Percentiles rank a stretch among this genome's conserved stretches.
These are phyloP conservation scores for Hanseniaspora hatyaiensis DNA, from an alignment of 805 yeast genomes.

Conservation along the genomic window DNA sequence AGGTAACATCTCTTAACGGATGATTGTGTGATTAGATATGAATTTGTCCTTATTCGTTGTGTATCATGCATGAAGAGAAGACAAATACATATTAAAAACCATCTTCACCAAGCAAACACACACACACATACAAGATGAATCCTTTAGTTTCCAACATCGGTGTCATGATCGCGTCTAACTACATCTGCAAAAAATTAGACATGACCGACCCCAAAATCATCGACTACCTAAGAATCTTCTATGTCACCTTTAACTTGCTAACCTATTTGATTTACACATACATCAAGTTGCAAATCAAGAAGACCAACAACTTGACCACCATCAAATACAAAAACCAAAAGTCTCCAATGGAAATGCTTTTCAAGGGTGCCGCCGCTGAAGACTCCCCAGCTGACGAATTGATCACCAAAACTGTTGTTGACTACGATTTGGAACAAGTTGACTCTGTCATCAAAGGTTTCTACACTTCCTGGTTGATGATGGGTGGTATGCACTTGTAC, in stretches of 20 bases:
- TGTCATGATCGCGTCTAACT: constrained; percentile 94
- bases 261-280: constrained; percentile 57
- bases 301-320: constrained; percentile 82
- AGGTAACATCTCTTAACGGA: too few relatives aligned
- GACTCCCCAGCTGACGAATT: constrained; percentile 58
- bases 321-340: constrained; percentile 83
- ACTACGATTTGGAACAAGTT: constrained; percentile 84
- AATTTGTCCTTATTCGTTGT: too few relatives aligned
- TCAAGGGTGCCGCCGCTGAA: constrained; percentile 42
- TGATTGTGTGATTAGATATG: too few relatives aligned
- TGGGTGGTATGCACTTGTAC: constrained; percentile 96
- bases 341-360: constrained; percentile 48
- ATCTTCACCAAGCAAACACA: not conserved
- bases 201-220: constrained; percentile 71
- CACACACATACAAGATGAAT: constrained; percentile 50
- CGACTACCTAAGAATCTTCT: constrained; percentile 63
- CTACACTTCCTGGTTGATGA: constrained; percentile 85
- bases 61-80: too few relatives aligned
- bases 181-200: constrained; percentile 76
- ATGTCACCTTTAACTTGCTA: constrained; percentile 51
- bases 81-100: not conserved
- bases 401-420: constrained; percentile 84
- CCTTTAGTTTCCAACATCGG: constrained; percentile 78
- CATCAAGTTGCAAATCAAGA: constrained; percentile 47
- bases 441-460: constrained; percentile 68